phyloP scores from a whole-genome alignment of 2,329 filamentous ascomycete species.

The Trichoderma arundinaceum region DNA sequence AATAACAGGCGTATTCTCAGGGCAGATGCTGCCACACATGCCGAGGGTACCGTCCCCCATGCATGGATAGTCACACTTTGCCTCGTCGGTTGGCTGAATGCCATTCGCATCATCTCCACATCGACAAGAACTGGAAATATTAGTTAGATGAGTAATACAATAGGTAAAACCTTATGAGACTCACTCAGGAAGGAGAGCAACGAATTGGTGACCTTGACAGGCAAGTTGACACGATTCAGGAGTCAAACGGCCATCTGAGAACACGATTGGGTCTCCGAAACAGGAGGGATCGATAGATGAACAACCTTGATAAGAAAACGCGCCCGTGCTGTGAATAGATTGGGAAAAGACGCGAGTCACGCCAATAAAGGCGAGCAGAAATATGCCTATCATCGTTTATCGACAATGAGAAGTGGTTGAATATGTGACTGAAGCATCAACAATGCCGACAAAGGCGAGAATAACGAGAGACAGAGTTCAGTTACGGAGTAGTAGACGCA shows the following conservation, averaged over 20 bases:
- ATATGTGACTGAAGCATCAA: not conserved
- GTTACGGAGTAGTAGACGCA: not conserved
- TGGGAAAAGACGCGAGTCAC: slow-evolving; percentile 35
- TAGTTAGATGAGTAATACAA: not conserved
- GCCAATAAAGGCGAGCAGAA: slow-evolving; percentile 38
- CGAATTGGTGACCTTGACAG: slow-evolving; percentile 40
- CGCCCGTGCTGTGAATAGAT: slow-evolving; percentile 35
- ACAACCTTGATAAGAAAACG: slow-evolving; percentile 41
- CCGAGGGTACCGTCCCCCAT: slow-evolving; percentile 40
- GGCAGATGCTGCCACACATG: slow-evolving; percentile 45
- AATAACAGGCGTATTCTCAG: slow-evolving; percentile 37
- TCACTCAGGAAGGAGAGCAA: slow-evolving; percentile 44
- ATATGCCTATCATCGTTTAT: slow-evolving; percentile 36
- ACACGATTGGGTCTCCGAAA: slow-evolving; percentile 37
- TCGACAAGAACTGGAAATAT: slow-evolving; percentile 42
- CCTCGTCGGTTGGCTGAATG: slow-evolving; percentile 40
- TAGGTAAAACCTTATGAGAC: slow-evolving; percentile 16
- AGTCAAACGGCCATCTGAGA: slow-evolving; percentile 36
- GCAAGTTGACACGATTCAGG: slow-evolving; percentile 41
- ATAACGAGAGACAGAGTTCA: not conserved
- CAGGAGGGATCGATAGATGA: slow-evolving; percentile 39
- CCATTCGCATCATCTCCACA: slow-evolving; percentile 44
- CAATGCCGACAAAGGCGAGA: slow-evolving; percentile 10
- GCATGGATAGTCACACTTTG: slow-evolving; percentile 43
- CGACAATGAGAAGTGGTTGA: not conserved